Conservation (phyloP, 352 stramenopile species). For the Globisporangium carolinianum region DNA sequence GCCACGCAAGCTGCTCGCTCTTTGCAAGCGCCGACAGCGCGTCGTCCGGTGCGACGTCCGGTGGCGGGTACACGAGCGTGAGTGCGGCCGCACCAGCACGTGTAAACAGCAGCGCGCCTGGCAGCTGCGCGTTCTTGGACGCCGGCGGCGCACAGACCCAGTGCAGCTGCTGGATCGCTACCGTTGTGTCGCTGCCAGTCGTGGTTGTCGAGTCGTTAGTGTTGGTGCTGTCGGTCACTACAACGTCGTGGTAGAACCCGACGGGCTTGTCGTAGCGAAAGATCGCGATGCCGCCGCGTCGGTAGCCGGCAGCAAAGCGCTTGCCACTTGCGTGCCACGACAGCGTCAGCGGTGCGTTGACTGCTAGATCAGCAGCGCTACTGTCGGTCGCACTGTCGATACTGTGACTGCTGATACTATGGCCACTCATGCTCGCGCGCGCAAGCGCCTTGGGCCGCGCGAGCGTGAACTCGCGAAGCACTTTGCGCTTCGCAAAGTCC, state of each 20-base stretch:
- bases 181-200: not conserved
- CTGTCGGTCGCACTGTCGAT: slow-evolving; percentile 1
- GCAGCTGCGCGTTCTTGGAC: slow-evolving; percentile 37
- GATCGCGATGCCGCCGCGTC: slow-evolving; percentile 48
- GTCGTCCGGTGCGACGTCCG: slow-evolving; percentile 31
- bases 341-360: slow-evolving; percentile 48
- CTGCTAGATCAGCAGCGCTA: slow-evolving; percentile 2
- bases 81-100: slow-evolving; percentile 19
- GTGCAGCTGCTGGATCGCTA: slow-evolving; percentile 36
- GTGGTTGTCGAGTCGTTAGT: not conserved
- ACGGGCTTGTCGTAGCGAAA: slow-evolving; percentile 53
- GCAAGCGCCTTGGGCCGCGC: slow-evolving; percentile 13
- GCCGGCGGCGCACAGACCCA: slow-evolving; percentile 61
- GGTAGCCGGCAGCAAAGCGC: slow-evolving; percentile 64
- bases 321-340: slow-evolving; percentile 79
- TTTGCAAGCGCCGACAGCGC: slow-evolving; percentile 45
- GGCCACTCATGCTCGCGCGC: slow-evolving; percentile 2
- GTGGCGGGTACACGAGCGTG: slow-evolving; percentile 37
- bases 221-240: slow-evolving; percentile 6
- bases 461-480: slow-evolving; percentile 33
- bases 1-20: slow-evolving; percentile 52
- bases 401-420: not conserved
- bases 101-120: slow-evolving; percentile 46
- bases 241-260: slow-evolving; percentile 27
- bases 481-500: slow-evolving; percentile 63